These are phyloP conservation scores for Aegilops tauschii DNA, from an alignment of 176 grass and related monocot genomes.

Conservation along the genomic window DNA sequence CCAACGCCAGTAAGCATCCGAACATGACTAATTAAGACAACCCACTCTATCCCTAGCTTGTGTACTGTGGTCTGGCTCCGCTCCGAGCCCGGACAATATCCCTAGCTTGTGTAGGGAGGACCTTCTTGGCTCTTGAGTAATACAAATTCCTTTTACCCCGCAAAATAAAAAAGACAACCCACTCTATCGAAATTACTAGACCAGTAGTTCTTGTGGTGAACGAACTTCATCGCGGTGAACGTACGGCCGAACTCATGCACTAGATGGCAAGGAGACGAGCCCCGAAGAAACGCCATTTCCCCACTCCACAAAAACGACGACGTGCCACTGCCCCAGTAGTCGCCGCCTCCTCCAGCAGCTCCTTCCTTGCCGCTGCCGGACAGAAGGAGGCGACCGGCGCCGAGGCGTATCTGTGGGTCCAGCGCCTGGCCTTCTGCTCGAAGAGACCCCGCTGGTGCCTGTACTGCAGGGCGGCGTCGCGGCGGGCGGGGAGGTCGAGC, in stretches of 20 bases:
- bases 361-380: not conserved
- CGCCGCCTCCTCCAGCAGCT: not conserved
- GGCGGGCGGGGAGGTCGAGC: not conserved
- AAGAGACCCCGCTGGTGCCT: not conserved
- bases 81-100: too few species aligned
- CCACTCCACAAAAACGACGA: not conserved
- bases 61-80: too few species aligned
- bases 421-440: not conserved
- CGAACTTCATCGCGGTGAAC: not conserved
- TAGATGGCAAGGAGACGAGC: too few species aligned
- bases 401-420: conserved; percentile 16
- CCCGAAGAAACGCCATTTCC: too few species aligned
- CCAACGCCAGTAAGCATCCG: not conserved
- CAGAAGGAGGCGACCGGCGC: not conserved
- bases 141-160: too few species aligned
- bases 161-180: not conserved
- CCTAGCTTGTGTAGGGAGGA: too few species aligned
- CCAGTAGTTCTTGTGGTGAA: not conserved
- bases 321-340: not conserved
- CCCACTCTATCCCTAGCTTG: not conserved
- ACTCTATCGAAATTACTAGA: not conserved
- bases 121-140: too few species aligned
- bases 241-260: too few species aligned
- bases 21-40: not conserved
- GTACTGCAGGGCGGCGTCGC: not conserved